Conservation (phyloP, 345 rosid genomes). For the Brassica rapa region DNA sequence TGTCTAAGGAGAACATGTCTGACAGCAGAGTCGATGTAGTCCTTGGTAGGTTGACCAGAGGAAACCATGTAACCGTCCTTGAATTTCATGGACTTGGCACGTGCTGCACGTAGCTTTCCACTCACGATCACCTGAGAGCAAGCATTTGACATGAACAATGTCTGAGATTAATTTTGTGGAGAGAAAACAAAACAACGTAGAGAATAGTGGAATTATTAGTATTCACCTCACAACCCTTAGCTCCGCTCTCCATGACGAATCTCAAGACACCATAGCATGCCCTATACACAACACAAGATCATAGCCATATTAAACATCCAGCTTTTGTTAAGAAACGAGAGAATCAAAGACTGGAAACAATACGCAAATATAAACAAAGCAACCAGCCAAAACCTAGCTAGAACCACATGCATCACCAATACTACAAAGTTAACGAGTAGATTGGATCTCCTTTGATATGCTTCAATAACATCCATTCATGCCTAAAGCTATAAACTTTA, state of each 20-base stretch:
- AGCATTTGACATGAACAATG: slow-evolving; percentile 22
- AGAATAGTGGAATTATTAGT: background rate
- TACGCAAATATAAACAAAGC: background rate
- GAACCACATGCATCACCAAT: background rate
- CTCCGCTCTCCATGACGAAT: slow-evolving; percentile 80
- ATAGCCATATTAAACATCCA: background rate
- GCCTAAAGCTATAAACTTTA: background rate
- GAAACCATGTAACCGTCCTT: slow-evolving; percentile 90
- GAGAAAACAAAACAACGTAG: background rate
- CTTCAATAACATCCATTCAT: too few relatives aligned
- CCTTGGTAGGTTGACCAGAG: slow-evolving; percentile 78
- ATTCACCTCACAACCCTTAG: slow-evolving; percentile 73
- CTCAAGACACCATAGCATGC: slow-evolving; percentile 86
- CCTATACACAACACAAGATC: slow-evolving; percentile 30
- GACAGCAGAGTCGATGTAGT: slow-evolving; percentile 76
- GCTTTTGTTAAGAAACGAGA: background rate
- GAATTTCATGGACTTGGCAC: slow-evolving; percentile 84
- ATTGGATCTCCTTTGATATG: background rate
- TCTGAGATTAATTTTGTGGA: background rate
- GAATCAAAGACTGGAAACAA: background rate
- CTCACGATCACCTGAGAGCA: slow-evolving; percentile 59
- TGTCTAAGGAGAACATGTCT: slow-evolving; percentile 72
- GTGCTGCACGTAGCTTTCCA: slow-evolving; percentile 69
- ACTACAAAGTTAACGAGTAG: background rate
- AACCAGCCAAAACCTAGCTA: background rate